A percentile compares a stretch with the other conserved stretches of the same genome.
Conservation (phyloP, 2,329 filamentous ascomycete genomes). For the Xylariaceae sp. region DNA sequence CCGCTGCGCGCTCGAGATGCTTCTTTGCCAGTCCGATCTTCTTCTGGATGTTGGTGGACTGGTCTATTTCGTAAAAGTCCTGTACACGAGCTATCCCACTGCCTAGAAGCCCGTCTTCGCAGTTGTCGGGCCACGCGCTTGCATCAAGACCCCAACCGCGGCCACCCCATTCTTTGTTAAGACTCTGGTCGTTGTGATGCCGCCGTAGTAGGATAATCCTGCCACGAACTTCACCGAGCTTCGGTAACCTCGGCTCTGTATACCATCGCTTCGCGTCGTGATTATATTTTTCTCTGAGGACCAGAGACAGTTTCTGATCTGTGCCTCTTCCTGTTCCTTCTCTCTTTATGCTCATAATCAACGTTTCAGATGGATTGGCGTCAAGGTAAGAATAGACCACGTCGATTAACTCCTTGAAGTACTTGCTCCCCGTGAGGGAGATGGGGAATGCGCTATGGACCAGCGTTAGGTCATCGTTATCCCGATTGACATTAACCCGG, state of each 20-base stretch:
- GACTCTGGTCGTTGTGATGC: slow-evolving; percentile 62
- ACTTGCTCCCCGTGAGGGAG: slow-evolving; percentile 76
- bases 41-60: slow-evolving; percentile 70
- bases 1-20: slow-evolving; percentile 72
- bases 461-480: slow-evolving; percentile 69
- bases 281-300: slow-evolving; percentile 72
- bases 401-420: slow-evolving; percentile 70
- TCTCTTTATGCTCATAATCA: slow-evolving; percentile 86
- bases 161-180: slow-evolving; percentile 50
- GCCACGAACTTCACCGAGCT: slow-evolving; percentile 73
- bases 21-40: slow-evolving; percentile 74
- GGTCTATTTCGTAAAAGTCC: slow-evolving; percentile 88
- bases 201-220: slow-evolving; percentile 82
- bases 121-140: slow-evolving; percentile 82
- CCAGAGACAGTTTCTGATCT: slow-evolving; percentile 73
- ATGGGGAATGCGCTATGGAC: slow-evolving; percentile 91
- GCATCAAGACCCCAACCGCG: slow-evolving; percentile 60
- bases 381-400: slow-evolving; percentile 74
- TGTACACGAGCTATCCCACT: slow-evolving; percentile 80
- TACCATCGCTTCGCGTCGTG: slow-evolving; percentile 65
- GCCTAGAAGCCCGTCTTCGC: slow-evolving; percentile 66
- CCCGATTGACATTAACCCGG: slow-evolving; percentile 58
- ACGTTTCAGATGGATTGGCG: slow-evolving; percentile 72
- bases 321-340: slow-evolving; percentile 80
- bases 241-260: slow-evolving; percentile 72